Base-by-base conservation (phyloP, 495 filamentous ascomycete species). In the Trichoderma erinaceum region DNA sequence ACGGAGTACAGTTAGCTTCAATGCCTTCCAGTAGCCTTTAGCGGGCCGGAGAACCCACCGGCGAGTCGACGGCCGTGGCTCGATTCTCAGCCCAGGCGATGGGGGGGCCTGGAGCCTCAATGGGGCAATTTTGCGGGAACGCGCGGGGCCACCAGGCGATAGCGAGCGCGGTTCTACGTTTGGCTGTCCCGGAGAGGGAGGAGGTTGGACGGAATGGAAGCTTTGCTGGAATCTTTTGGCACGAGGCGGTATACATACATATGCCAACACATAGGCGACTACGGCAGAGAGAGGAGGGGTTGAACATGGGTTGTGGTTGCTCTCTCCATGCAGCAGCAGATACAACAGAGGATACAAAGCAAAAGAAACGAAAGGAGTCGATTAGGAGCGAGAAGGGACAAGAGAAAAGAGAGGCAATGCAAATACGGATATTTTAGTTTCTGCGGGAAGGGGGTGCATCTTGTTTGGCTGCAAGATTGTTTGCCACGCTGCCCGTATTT, bases 161-260 rank as follows among this genome's bases (percentile, higher is more conserved):
- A 61, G 56, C 56, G 56, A 61, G 56, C 56, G 56, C 56, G 56
- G 23, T 61, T 61, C 56, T 61, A 61, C 56, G 56, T 61, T 61
- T 23, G 56, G 56, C 27, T 11, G 16, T n/a, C 56, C 56, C 27
- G 56, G 23, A 61, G 56, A 61, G 56, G 56, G 15, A 61, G 27
- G 23, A 61, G 27, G 23, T 61, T 32, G 23, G 23, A 48, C 7
- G 18, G 48, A 61, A 29, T 38, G 18, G 48, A 61, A 29, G 56
- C 56, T 61, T 61, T 25, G n/a, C 23, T 25, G 56, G 56, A 27
- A n/a, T 23, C n/a, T 52, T 23, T 52, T 16, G 56, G 13, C 29
- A 29, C 23, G 56, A 61, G 56, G 56, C 56, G 56, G 56, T 61
- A 61, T 61, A 32, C 23, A 32, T 7, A 12, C 18, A 56, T 21